Evolutionary conservation across 2,329 filamentous ascomycete genomes (phyloP).

Genomic region (Colletotrichum falcatum): DNA sequence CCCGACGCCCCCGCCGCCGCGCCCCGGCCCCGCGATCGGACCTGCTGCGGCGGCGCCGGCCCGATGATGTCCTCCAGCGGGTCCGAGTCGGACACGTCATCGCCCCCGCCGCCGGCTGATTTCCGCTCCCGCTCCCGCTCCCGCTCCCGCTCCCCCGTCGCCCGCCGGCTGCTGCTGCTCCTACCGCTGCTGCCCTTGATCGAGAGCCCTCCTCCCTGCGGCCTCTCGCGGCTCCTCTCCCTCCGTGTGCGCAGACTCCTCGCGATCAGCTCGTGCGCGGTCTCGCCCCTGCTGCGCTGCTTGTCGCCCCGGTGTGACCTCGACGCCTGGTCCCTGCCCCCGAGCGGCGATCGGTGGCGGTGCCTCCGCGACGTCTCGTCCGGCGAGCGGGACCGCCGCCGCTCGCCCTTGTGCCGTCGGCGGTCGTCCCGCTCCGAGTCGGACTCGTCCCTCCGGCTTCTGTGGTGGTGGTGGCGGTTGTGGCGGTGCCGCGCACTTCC

Average conservation of each 20-base stretch:
- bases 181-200: too few relatives aligned
- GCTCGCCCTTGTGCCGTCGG: constrained; percentile 35
- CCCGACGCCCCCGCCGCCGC: constrained; percentile 69
- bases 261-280: constrained; percentile 21
- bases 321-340: neutral
- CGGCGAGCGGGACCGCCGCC: constrained; percentile 50
- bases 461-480: too few relatives aligned
- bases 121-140: constrained; percentile 28
- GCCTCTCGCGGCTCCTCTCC: constrained; percentile 13
- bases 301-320: constrained; percentile 41
- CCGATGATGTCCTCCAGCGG: constrained; percentile 82
- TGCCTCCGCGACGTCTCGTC: constrained; percentile 47
- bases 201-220: neutral
- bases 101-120: constrained; percentile 35
- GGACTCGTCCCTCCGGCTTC: constrained; percentile 25
- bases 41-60: constrained; percentile 69
- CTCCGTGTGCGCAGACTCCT: neutral
- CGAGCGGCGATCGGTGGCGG: constrained; percentile 47
- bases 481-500: constrained; percentile 11
- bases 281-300: constrained; percentile 27
- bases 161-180: constrained; percentile 8
- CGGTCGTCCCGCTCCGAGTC: constrained; percentile 34
- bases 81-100: constrained; percentile 68
- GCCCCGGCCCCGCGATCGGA: constrained; percentile 77
- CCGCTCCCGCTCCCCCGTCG: constrained; percentile 29